Percentiles rank a stretch among this genome's conserved stretches.
These are phyloP conservation scores for Solidago caesia DNA, from an alignment of 129 eudicot species.

Conservation along the genomic window DNA sequence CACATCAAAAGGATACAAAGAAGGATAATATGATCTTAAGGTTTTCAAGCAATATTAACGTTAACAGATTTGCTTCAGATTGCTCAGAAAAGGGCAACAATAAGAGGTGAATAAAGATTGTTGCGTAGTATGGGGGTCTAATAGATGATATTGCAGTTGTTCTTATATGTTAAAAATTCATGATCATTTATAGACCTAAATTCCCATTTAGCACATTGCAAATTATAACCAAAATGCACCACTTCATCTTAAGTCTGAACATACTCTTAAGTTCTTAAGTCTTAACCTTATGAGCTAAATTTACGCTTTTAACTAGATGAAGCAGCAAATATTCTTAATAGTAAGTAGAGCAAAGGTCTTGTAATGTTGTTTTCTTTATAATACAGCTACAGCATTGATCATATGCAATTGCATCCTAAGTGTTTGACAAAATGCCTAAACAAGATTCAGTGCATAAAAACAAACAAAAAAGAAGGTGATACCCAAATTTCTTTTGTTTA, in stretches of 20 bases:
- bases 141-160: too few relatives aligned
- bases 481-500: constrained; percentile 78
- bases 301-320: neutral
- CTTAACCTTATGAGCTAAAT: neutral
- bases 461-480: neutral
- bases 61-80: too few relatives aligned
- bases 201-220: neutral
- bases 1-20: too few relatives aligned
- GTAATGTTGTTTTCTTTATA: too few relatives aligned
- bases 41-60: too few relatives aligned
- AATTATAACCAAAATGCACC: neutral
- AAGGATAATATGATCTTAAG: too few relatives aligned
- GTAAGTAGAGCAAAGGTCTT: too few relatives aligned
- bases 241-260: neutral
- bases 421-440: constrained; percentile 42
- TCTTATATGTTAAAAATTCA: too few relatives aligned
- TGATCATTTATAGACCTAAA: neutral
- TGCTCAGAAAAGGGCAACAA: too few relatives aligned
- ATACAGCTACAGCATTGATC: neutral
- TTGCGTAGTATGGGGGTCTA: too few relatives aligned
- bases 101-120: too few relatives aligned
- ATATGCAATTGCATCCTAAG: constrained; percentile 13
- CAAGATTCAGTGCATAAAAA: neutral
- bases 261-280: neutral
- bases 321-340: too few relatives aligned